Base-by-base conservation (phyloP, 768 basidiomycete species). In the Lactifluus piperatus region DNA sequence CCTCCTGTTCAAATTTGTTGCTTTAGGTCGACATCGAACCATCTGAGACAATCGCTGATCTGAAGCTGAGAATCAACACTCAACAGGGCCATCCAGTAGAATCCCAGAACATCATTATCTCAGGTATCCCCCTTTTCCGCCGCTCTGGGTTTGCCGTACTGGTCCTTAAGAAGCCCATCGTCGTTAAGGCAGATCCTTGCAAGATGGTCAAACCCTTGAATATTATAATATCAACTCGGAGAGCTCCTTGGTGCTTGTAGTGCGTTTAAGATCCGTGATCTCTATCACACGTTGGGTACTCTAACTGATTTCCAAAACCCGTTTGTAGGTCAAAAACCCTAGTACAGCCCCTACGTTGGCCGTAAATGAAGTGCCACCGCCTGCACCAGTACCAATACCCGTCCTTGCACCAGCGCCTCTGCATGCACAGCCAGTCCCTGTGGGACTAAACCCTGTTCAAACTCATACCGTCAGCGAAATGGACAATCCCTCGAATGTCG, bases 231-330 rank as follows among this genome's bases (percentile, higher is more conserved):
- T 98, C 77, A 94, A 95, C 75, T 94, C 97, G 74, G 97, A 94
- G 76, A 94, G 94, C 71, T 95, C 97, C 75, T 75, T 98, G 63
- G 95, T 98, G 18, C 83, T 99, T 44, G 95, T 98, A 94, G 91
- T 97, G 27, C 57, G 57, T 34, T 36, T 52, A 7, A 30, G 24
- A 9, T 20, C n/a, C n/a, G n/a, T 14, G 10, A 44, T 1, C 1
- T 39, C 37, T 43, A 2, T 8, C 41, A 20, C 16, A n/a, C n/a
- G 41, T 43, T 18, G 41, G 34, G 5, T n/a, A 4, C 20, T 20
- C 9, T 7, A 20, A 18, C 20, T 18, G 37, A 43, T 20, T 43
- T 6, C 41, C 41, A 6, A 2, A n/a, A 11, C 41, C 9, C 20
- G n/a, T 20, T 8, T 8, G 18, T 43, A 43, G 41, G 22, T 0